Evolutionary conservation across 768 basidiomycete genomes (phyloP).

Genomic region (Phaeotremella skinneri): DNA sequence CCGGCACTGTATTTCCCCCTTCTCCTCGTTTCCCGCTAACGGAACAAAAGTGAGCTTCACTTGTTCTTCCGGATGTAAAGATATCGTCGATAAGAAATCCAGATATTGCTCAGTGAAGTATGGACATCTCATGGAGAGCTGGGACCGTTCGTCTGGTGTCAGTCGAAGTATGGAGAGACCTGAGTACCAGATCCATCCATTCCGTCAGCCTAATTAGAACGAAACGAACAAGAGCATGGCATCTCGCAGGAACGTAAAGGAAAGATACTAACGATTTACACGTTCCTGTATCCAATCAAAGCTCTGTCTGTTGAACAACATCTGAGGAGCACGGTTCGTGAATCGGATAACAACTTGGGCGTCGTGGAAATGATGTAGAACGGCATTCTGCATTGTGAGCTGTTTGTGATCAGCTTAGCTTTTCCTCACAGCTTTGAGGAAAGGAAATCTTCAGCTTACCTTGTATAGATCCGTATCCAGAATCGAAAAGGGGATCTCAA

Average conservation of each 20-base stretch:
- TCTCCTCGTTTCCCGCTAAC: constrained; percentile 52
- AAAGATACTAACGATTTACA: constrained; percentile 58
- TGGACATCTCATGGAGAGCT: constrained; percentile 68
- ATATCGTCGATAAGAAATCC: constrained; percentile 60
- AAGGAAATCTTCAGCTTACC: constrained; percentile 53
- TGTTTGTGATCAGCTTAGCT: constrained; percentile 45
- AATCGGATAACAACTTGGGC: constrained; percentile 72
- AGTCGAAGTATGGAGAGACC: constrained; percentile 68
- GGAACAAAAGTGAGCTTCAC: constrained; percentile 67
- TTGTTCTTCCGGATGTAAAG: constrained; percentile 57
- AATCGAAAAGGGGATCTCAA: constrained; percentile 58
- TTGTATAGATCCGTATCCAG: constrained; percentile 96
- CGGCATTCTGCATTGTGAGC: constrained; percentile 95
- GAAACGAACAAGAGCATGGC: background rate
- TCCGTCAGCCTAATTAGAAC: background rate
- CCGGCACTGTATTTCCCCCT: constrained; percentile 66
- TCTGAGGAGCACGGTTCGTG: constrained; percentile 68
- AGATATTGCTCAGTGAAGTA: constrained; percentile 73
- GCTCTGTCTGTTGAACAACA: constrained; percentile 66
- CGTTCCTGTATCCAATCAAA: constrained; percentile 62
- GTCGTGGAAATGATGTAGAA: constrained; percentile 72
- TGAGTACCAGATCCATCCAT: constrained; percentile 45
- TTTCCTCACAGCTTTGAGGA: background rate
- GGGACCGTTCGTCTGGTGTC: constrained; percentile 62
- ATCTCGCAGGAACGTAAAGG: constrained; percentile 7